A percentile compares a stretch with the other conserved stretches of the same genome.
phyloP scores from a whole-genome alignment of 2,329 filamentous ascomycete species.

The Bipolaris bicolor region DNA sequence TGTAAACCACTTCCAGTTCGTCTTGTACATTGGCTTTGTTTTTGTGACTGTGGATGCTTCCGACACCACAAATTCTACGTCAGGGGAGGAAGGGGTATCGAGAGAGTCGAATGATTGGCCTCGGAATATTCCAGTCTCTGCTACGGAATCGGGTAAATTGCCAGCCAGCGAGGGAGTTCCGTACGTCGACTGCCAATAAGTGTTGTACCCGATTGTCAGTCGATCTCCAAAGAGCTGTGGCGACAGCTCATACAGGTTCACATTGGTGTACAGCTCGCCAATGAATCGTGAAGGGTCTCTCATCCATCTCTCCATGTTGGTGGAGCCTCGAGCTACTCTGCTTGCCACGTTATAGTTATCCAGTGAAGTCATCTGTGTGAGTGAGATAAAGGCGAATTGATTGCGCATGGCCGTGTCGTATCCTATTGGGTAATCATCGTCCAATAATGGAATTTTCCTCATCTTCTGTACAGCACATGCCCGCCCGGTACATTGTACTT shows the following conservation, averaged over 20 bases:
- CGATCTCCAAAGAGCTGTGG: constrained; percentile 26
- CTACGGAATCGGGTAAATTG: constrained; percentile 29
- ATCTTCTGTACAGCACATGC: constrained; percentile 26
- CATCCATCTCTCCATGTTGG: constrained; percentile 31
- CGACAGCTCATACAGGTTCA: constrained; percentile 28
- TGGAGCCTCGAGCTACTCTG: constrained; percentile 21
- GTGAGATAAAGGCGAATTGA: constrained; percentile 9
- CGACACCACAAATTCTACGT: constrained; percentile 23
- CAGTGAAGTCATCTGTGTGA: constrained; percentile 20
- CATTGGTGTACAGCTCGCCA: constrained; percentile 18
- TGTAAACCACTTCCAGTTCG: constrained; percentile 37
- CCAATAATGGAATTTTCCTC: constrained; percentile 28
- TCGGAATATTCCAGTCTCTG: constrained; percentile 10
- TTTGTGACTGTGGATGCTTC: constrained; percentile 10
- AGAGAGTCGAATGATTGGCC: too few relatives aligned
- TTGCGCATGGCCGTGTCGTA: constrained; percentile 16
- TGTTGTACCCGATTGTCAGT: constrained; percentile 35
- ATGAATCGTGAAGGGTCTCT: constrained; percentile 25
- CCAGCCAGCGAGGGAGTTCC: constrained; percentile 30
- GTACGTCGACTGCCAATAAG: constrained; percentile 39
- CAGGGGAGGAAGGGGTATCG: too few relatives aligned
- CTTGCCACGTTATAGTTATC: constrained; percentile 26
- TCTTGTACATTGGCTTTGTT: constrained; percentile 22
- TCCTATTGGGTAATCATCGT: constrained; percentile 22
- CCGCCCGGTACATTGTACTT: constrained; percentile 26